Evolutionary conservation across 495 filamentous ascomycete species (phyloP), one percentile per base, ranked within the genome.

Genomic region (Aspergillus avenaceus): DNA sequence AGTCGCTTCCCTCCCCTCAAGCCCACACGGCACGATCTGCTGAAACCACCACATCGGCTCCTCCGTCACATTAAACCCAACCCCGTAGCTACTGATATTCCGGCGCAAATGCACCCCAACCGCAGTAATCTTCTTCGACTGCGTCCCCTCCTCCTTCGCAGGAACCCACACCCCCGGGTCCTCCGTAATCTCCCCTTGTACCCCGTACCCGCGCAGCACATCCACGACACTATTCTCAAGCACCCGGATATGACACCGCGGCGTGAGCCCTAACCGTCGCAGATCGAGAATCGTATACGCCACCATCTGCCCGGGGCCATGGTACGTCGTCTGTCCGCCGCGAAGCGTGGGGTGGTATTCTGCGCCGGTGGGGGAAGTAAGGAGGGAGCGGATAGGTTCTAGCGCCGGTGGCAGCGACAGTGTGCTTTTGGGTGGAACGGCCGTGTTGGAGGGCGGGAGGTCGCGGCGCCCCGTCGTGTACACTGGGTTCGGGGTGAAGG

Each of bases 401-500:
- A 66, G 68, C 24, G 56, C 69, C 26, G 59, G 56, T 41, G 61
- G 79, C 45, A 64, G 73, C 58, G 54, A 73, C 57, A 63, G 56
- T 14, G 60, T 31, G 53, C 13, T 50, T 60, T 21, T 71, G 54
- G n/a, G 49, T 60, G 13, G 54, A 16, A 62, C 55, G 46, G 71
- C 59, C 8, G 62, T 60, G 16, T 77, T 76, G 47, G 84, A 76
- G 1, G 79, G 76, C 11, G 75, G 74, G 2, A 83, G 71, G 65
- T 96, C 90, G 40, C 93, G 86, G 7, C 93, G 85, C 50, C 93
- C 93, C 56, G 86, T 85, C 24, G 93, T 97, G 71, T 91, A 98
- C 49, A 91, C 87, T 7, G 90, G 88, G 52, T 82, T 69, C 32
- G 91, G 90, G 47, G 86, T 82, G 73, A 93, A 91, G 52, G 90